Base-by-base conservation (phyloP, 352 stramenopile species). In the Sclerospora graminicola region DNA sequence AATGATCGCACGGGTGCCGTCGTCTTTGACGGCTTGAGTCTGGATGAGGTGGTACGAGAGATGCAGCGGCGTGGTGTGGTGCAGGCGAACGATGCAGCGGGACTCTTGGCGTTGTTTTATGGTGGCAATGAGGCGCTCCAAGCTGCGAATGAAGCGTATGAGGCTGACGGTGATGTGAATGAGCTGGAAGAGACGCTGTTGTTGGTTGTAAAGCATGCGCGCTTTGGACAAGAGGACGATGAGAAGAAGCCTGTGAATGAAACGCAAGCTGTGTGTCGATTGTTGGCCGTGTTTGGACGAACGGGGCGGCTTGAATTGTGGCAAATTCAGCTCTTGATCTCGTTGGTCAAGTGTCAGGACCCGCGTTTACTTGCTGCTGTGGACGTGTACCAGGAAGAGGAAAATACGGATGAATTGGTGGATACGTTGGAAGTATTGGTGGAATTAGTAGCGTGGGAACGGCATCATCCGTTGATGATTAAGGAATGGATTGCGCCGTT, bases 201-300 rank as follows among this genome's bases (percentile, higher is more conserved):
- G n/a, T 41, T 90, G 5, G 71, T 90, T 11, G 75, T 90, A 15
- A 90, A 90, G 45, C 78, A 90, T 39, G 78, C 78, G 0, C 67
- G 72, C 20, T 84, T 88, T 51, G 70, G 66, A 11, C 49, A 48
- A 4, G 49, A 59, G 14, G 28, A 28, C 2, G 39, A 50, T 0
- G 33, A 51, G 2, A 14, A 9, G 6, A 19, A 48, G 4, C 14
- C 45, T 1, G 18, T 51, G 32, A 63, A 75, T 13, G 58, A 69
- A 11, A 37, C 38, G 3, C 44, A 66, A 15, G 46, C 46, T 7
- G 51, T 62, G 13, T 58, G 58, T 3, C 40, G 51, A 3, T 32
- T 84, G 18, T 51, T 82, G 15, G 51, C 70, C 6, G 52, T 60
- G 8, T 56, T 80, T 5, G 52, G 50, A 8, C 53, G 34, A 28